Evolutionary conservation across 345 rosid species (phyloP), one percentile per base, ranked within the genome.

Genomic region (Hibiscus trionum): DNA sequence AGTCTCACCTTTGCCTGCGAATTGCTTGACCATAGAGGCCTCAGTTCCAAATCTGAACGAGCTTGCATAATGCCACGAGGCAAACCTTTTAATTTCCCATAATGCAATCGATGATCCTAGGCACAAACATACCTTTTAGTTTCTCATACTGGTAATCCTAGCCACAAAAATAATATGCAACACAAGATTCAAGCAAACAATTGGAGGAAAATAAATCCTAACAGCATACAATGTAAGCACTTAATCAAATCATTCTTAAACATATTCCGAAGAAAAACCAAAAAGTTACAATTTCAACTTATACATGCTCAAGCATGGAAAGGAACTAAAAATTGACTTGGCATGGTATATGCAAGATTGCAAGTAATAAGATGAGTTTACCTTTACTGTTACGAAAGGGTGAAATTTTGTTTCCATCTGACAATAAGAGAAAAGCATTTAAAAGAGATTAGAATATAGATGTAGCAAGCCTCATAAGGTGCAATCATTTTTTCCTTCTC

Each of bases 11-110:
- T 89, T 72, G 88, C 86, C 56, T 87, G 88, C 35, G 81, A 76
- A 79, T 80, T 82, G 42, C 88, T 77, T 21, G 93, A 89, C 99
- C 99, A 96, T 52, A 96, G 86, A 66, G 99, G 98, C 87, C 83
- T 91, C 57, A 88, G 76, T 86, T 93, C 97, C 82, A 96, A 87
- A 85, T 96, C 97, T 58, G 98, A 91, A 71, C 76, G 82, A 72
- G 91, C 72, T 29, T 76, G 91, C 69, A 87, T 70, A 24, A 96
- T 89, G 60, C 97, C 98, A 69, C 29, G 84, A 1, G 99, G 99
- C 69, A 96, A 84, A 69, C 80, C 76, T 53, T 77, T 80, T 67
- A 95, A 78, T 76, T 79, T 69, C 59, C 81, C 83, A 39, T 80
- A 81, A 73, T 79, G 78, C 39, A 82, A 72, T 61, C 72, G 84